A percentile compares a stretch with the other conserved stretches of the same genome.
These are phyloP conservation scores for Candida neerlandica DNA, from an alignment of 1,139 yeast genomes.

Conservation along the genomic window DNA sequence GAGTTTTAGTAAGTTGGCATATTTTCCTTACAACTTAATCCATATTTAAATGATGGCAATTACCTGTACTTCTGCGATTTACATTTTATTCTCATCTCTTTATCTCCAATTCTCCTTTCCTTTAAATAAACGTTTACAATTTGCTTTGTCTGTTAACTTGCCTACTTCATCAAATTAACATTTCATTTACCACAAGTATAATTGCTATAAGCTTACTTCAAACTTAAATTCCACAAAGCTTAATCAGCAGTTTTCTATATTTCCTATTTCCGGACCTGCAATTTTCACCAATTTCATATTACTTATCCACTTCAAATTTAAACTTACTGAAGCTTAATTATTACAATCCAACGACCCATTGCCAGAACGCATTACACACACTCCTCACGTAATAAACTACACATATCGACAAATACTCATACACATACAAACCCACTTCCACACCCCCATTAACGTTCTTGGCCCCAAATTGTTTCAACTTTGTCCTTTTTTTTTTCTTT, in stretches of 20 bases:
- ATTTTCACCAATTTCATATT: neutral
- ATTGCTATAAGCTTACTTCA: neutral
- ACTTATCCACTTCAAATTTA: conserved; percentile 1
- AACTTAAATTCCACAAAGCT: neutral
- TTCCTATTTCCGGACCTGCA: conserved; percentile 1
- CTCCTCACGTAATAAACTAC: neutral
- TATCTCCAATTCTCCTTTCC: neutral
- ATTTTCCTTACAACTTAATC: neutral
- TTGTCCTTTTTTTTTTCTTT: neutral
- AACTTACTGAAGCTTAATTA: neutral
- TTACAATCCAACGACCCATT: neutral
- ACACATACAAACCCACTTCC: neutral
- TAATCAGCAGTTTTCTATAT: neutral
- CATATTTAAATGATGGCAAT: neutral
- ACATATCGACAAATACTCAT: neutral
- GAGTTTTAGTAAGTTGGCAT: neutral
- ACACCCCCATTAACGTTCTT: neutral
- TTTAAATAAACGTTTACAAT: neutral
- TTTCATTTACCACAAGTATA: neutral
- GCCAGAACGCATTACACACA: neutral
- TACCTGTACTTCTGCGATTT: neutral
- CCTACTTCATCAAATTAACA: neutral
- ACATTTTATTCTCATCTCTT: neutral
- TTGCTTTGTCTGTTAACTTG: neutral
- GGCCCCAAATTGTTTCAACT: neutral